Conservation (phyloP, 805 yeast genomes). For the Starmerella davenportii region DNA sequence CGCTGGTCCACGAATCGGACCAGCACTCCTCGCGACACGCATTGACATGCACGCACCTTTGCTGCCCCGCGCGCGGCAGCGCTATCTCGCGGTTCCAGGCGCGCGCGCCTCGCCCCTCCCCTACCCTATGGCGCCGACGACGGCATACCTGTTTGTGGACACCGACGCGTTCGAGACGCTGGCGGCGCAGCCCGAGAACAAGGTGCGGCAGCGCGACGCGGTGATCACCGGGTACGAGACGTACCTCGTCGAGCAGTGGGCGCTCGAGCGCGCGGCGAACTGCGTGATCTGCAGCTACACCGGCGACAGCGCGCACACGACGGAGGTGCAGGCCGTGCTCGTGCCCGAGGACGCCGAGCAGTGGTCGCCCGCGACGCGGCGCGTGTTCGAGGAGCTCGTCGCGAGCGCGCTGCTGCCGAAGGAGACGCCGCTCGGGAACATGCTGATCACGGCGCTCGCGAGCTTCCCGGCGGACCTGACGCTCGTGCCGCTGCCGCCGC, state of each 20-base stretch:
- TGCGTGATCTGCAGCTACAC: conserved; percentile 66
- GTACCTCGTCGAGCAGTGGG: conserved; percentile 92
- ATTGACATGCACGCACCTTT: too few relatives aligned
- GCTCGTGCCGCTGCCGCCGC: conserved; percentile 43
- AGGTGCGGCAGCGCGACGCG: conserved; percentile 27
- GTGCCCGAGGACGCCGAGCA: conserved; percentile 29
- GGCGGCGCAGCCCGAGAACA: conserved; percentile 18
- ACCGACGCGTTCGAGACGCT: conserved; percentile 16
- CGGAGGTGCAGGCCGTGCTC: conserved; percentile 42
- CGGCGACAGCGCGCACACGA: conserved; percentile 53
- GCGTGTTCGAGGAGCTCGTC: conserved; percentile 47
- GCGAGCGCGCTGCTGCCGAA: conserved; percentile 56
- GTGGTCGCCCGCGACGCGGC: conserved; percentile 37
- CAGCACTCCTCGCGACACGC: too few relatives aligned
- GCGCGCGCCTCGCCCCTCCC: background rate
- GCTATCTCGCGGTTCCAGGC: too few relatives aligned
- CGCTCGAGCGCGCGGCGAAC: conserved; percentile 47
- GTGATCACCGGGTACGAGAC: conserved; percentile 61
- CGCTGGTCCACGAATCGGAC: too few relatives aligned
- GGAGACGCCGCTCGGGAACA: conserved; percentile 36
- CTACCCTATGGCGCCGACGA: conserved; percentile 1
- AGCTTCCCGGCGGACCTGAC: conserved; percentile 59
- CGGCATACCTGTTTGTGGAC: conserved; percentile 21
- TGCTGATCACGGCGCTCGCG: conserved; percentile 71
- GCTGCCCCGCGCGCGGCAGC: too few relatives aligned